Evolutionary conservation across 371 early-diverging fungal species (phyloP), one percentile per base, ranked within the genome.

Genomic region (Saksenaea vasiformis): DNA sequence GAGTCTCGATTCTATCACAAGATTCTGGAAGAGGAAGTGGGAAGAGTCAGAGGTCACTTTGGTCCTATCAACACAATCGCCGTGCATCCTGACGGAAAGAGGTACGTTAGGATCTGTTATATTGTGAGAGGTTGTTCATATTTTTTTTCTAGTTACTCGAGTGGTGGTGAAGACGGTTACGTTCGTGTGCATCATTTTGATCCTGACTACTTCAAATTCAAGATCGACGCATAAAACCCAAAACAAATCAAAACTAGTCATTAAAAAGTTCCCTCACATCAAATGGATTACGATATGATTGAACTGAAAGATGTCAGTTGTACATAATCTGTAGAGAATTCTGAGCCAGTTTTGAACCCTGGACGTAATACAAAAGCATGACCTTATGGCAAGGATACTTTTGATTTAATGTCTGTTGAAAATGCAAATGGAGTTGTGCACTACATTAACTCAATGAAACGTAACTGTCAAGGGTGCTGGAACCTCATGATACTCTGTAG

Each of bases 51-150:
- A 82, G 98, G 99, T 43, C 99, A 99, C 75, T 99, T 99, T 82
- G 99, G 99, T 71, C 99, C 99, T 60, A 98, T 99, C 83, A 99
- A 99, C 85, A 97, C 99, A 15, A 87, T 99, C 66, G 98, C 98
- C 31, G 94, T 98, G 66, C 94, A 95, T 76, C 99, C 99, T 19
- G 90, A 90, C 66, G 98, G 99, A 56, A 91, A 84, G 66, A 88
- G 86, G 66, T 74, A 66, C 38, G 74, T 82, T n/a, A 68, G 10
- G 31, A 53, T 27, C 31, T 24, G 7, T 38, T 31, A 55, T 64
- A 53, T 53, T 15, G n/a, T 3, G 17, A 22, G 54, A 53, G 10
- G 35, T 14, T 61, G 35, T 13, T 0, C 41, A 28, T 8, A 55
- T 51, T 37, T 19, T 17, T 54, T 58, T 36, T 47, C 15, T 68